These are phyloP conservation scores for Globisporangium megalacanthum DNA, from an alignment of 352 stramenopile species.

Conservation along the genomic window DNA sequence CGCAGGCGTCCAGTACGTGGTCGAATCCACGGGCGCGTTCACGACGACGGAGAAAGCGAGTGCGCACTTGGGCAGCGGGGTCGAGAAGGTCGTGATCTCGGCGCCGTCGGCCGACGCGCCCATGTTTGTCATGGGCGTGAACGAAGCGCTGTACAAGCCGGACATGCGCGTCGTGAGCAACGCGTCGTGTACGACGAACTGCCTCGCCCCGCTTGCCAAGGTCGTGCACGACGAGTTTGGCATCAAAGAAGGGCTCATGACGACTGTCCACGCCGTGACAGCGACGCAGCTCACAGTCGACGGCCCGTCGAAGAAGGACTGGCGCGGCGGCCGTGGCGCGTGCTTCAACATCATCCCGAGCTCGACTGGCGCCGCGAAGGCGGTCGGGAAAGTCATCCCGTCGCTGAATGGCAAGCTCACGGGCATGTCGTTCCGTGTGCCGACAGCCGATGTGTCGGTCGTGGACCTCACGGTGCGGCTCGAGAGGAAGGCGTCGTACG, in stretches of 20 bases:
- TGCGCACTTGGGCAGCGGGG: slow-evolving; percentile 90
- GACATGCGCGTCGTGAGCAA: slow-evolving; percentile 97
- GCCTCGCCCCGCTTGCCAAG: slow-evolving; percentile 97
- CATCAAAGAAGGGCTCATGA: slow-evolving; percentile 98
- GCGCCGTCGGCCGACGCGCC: slow-evolving; percentile 97
- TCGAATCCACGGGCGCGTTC: slow-evolving; percentile 85
- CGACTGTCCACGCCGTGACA: slow-evolving; percentile 98
- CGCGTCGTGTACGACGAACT: slow-evolving; percentile 99
- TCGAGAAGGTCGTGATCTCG: slow-evolving; percentile 97
- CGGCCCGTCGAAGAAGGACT: slow-evolving; percentile 98
- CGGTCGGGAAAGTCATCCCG: slow-evolving; percentile 98
- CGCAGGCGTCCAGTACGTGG: slow-evolving; percentile 92
- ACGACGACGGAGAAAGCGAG: slow-evolving; percentile 89
- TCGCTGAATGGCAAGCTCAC: slow-evolving; percentile 91
- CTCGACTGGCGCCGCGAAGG: slow-evolving; percentile 97
- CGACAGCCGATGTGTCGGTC: slow-evolving; percentile 86
- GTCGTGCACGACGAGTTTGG: slow-evolving; percentile 98
- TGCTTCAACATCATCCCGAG: slow-evolving; percentile 99
- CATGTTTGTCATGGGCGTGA: slow-evolving; percentile 99
- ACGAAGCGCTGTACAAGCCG: slow-evolving; percentile 93
- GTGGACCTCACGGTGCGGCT: slow-evolving; percentile 86
- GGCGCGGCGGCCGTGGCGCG: slow-evolving; percentile 94
- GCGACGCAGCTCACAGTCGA: slow-evolving; percentile 98
- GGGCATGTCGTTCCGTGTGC: slow-evolving; percentile 90
- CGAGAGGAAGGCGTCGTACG: slow-evolving; percentile 92